These are phyloP conservation scores for Hemileia vastatrix DNA, from an alignment of 1,284 basidiomycete genomes.

Conservation along the genomic window DNA sequence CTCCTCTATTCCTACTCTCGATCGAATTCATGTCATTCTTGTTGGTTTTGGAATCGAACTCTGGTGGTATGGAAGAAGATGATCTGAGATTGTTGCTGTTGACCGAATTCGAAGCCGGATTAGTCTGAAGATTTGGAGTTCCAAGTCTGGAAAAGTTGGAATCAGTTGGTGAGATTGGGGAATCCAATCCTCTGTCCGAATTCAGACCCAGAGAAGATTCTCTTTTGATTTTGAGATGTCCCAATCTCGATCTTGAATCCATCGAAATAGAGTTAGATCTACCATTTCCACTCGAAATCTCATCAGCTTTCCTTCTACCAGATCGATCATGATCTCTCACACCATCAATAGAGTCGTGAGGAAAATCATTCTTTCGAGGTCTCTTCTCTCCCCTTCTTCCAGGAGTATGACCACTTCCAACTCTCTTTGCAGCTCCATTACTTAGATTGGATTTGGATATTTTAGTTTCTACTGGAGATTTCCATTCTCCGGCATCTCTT, in stretches of 20 bases:
- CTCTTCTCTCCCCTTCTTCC: conserved; percentile 33
- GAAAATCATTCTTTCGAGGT: not conserved
- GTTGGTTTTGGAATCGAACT: not conserved
- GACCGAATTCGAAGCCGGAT: not conserved
- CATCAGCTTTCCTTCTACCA: not conserved
- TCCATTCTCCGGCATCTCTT: too few relatives aligned
- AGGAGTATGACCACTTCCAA: conserved; percentile 26
- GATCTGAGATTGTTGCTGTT: not conserved
- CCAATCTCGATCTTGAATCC: too few relatives aligned
- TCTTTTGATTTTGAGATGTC: not conserved
- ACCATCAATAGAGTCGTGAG: too few relatives aligned
- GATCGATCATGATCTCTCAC: not conserved
- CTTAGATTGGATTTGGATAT: not conserved
- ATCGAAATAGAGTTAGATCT: too few relatives aligned
- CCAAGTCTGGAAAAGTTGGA: not conserved
- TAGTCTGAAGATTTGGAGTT: not conserved
- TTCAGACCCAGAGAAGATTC: not conserved
- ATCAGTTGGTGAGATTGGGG: too few relatives aligned
- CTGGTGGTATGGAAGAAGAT: not conserved
- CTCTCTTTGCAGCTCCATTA: not conserved
- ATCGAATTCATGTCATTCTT: not conserved
- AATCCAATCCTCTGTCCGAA: not conserved
- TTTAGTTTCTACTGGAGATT: not conserved
- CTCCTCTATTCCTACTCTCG: conserved; percentile 23
- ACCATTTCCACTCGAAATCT: not conserved